Evolutionary conservation across 1,284 basidiomycete genomes (phyloP), one percentile per base, ranked within the genome.

Genomic region (Irpex rosettiformis): DNA sequence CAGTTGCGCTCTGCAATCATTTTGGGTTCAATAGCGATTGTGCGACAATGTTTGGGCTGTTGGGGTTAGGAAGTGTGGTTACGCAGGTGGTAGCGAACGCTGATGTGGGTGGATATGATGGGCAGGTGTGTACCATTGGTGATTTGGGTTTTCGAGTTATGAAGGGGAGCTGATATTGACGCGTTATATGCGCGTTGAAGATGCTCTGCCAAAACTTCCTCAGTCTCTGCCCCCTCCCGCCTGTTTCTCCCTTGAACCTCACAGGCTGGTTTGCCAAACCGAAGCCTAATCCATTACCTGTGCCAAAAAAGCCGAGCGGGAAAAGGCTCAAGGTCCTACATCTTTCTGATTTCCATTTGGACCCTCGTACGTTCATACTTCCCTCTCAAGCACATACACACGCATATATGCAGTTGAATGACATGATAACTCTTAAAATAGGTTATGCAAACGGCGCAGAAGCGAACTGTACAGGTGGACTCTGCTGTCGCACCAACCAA

Each of bases 281-380:
- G 2, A 91, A 91, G 67, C 89, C 89, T 0, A 74, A 79, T 52
- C 85, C 88, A 10, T 77, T 86, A 3, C 84, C 83, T 21, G 61
- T 74, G 10, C 75, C 77, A 0, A 84, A 79, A 69, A 74, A 77
- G 66, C 77, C 80, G 11, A 88, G 83, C 49, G 88, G 87, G 8
- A 74, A 86, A 65, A 77, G 83, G 51, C 72, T 93, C 43, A 90
- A 88, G 66, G 85, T 93, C 1, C 72, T 93, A 51, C 91, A 93
- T 67, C 64, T 92, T 13, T 91, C 88, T 0, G 91, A 93, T 66
- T 77, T 91, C 60, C 91, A 93, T 71, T 73, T 93, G 55, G 91
- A 93, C 67, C 84, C 91, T 51, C 78, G 81, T 85, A 64, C 58
- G 78, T 65, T 7, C 18, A 21, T 24, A 11, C 25, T 22, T 25